These are phyloP conservation scores for Adansonia madagascariensis DNA, from an alignment of 441 rosid species.

Conservation along the genomic window DNA sequence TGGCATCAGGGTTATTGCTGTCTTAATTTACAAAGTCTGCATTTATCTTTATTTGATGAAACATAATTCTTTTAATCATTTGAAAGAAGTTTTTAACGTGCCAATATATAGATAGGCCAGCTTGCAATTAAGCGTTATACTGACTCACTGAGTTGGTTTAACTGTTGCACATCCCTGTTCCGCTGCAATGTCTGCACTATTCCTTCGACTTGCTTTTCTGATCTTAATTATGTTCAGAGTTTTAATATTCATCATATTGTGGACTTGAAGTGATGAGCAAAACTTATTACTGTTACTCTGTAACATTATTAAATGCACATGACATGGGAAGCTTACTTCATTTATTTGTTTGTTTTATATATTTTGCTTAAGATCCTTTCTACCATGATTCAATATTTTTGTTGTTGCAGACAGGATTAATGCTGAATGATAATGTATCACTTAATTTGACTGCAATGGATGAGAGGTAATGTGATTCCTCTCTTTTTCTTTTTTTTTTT, in stretches of 20 bases:
- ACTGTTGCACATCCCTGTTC: not conserved
- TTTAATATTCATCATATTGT: not conserved
- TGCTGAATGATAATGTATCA: constrained; percentile 37
- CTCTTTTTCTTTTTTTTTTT: not conserved
- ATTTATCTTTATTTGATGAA: not conserved
- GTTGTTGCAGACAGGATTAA: constrained; percentile 40
- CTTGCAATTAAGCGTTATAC: not conserved
- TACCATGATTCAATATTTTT: constrained; percentile 20
- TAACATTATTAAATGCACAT: not conserved
- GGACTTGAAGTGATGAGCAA: not conserved
- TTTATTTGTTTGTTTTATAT: constrained; percentile 4
- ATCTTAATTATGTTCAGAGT: not conserved
- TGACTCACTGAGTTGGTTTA: not conserved
- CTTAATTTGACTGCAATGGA: constrained; percentile 36
- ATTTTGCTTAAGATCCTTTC: not conserved
- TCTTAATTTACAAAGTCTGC: not conserved
- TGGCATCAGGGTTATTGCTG: not conserved
- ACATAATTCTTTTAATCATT: not conserved
- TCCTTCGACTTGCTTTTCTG: not conserved
- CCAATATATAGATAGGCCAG: not conserved
- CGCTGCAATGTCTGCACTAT: not conserved
- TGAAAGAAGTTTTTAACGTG: not conserved
- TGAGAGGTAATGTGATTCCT: constrained; percentile 40
- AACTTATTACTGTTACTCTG: not conserved
- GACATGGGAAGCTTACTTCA: not conserved